Base-by-base conservation (phyloP, 2,329 filamentous ascomycete species). In the Fusarium continuum region DNA sequence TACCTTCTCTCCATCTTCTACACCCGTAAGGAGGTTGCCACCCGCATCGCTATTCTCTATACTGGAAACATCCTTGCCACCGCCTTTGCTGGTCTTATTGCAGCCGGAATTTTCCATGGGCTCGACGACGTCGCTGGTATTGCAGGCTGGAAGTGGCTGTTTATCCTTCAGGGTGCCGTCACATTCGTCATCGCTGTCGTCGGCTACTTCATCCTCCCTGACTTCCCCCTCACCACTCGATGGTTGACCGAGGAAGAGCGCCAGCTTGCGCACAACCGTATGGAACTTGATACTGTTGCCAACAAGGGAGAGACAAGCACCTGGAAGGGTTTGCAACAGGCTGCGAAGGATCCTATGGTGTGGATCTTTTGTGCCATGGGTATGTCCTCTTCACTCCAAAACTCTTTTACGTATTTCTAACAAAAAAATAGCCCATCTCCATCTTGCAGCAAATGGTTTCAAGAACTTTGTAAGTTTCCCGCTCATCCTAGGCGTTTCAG, bases 161-260 rank as follows among this genome's bases (percentile, higher is more conserved):
- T 90, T 71, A 88, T 91, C 43, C 84, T 90, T 7, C 87, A 91
- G 72, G 88, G 88, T 13, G 77, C 79, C 2, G 79, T 74, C 10
- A 73, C 72, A 2, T 69, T 74, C 8, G 56, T 71, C 11, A 63
- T 73, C 8, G 71, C 71, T 8, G 28, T 74, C 8, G 7, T 45
- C 1, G 69, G 72, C 5, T 75, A 66, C 50, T 75, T 73, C 22
- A 17, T 73, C 22, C 67, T 75, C 2, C 73, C 73, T 2, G 72
- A 74, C 10, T 81, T 39, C 75, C 82, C 72, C 4, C 79, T 79
- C 25, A 82, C 82, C 3, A 73, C 80, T 1, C 70, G 75, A 9
- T 73, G 71, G 34, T 72, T 85, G 17, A 76, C 76, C 3, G 79
- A 79, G 2, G 79, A 80, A 36, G 80, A 79, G 70, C 78, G 79